Base-by-base conservation (phyloP, 1,139 yeast species). In the Hyphopichia buzzinii region DNA sequence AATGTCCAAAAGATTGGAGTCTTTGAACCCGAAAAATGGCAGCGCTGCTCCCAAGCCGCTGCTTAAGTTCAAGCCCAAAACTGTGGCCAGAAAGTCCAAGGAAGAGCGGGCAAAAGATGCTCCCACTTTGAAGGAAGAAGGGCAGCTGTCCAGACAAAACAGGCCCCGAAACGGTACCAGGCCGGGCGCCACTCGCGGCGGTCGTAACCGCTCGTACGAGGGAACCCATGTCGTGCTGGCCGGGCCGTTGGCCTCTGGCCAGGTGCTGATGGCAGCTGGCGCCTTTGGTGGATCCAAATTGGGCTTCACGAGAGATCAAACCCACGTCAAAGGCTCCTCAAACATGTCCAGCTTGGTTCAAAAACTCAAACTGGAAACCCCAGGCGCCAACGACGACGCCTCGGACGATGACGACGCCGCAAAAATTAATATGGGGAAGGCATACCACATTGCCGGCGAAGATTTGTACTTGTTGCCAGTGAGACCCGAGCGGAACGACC, bases 81-180 rank as follows among this genome's bases (percentile, higher is more conserved):
- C 72, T 2, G 95, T 88, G 29, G 87, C 86, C 2, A 70, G 97
- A 59, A 79, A 87, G 54, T 66, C 88, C 15, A 83, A 86, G 48
- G 92, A 85, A 50, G 96, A 87, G 51, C 68, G 96, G 55, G 94
- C 80, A 21, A 80, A 83, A 30, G 78, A 79, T 27, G 89, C 89
- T 0, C 87, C 89, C 1, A 55, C 48, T 7, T 63, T 75, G 34
- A 74, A 78, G 41, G 72, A 66, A 41, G 52, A 45, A 11, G 23
- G 23, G 10, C 23, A 6, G 10, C 23, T 19, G 23, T 8, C 13
- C 6, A 40, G 48, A 23, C 41, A 54, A 43, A 22, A 52, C 25
- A 52, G 57, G 17, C 56, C 57, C 34, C 41, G 64, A 31, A 49
- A 63, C 19, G 37, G 54, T 30, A 27, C 56, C 40, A 44, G 67